These are phyloP conservation scores for Pezicula neosporulosa DNA, from an alignment of 2,329 filamentous ascomycete genomes.

Conservation along the genomic window DNA sequence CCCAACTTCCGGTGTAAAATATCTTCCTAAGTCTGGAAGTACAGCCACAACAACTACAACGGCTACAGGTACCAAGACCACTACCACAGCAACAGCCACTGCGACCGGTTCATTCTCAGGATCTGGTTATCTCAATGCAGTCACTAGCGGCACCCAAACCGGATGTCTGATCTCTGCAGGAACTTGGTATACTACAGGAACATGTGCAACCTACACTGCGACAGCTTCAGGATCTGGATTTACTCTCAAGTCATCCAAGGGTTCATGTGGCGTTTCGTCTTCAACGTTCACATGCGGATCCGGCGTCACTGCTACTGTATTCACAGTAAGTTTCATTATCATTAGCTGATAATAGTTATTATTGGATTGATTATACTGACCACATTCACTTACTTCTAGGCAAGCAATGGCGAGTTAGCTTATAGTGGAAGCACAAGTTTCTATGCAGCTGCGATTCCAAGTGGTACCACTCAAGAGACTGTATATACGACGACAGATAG, in stretches of 20 bases:
- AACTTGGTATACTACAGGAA: slow-evolving; percentile 64
- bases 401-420: slow-evolving; percentile 17
- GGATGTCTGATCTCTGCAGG: slow-evolving; percentile 68
- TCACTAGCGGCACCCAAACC: slow-evolving; percentile 40
- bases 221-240: slow-evolving; percentile 35
- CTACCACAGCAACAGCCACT: slow-evolving; percentile 26
- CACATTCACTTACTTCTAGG: slow-evolving; percentile 5
- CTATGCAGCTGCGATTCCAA: slow-evolving; percentile 29
- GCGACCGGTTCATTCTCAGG: slow-evolving; percentile 40
- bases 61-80: slow-evolving; percentile 13
- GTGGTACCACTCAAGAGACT: slow-evolving; percentile 25
- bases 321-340: slow-evolving; percentile 27
- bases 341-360: background rate
- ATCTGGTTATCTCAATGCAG: slow-evolving; percentile 56
- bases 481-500: slow-evolving; percentile 24
- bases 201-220: slow-evolving; percentile 64
- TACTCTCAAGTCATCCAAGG: slow-evolving; percentile 55
- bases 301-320: slow-evolving; percentile 35
- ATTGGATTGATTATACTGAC: background rate
- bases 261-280: slow-evolving; percentile 51
- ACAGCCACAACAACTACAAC: slow-evolving; percentile 60
- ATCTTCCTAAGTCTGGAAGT: slow-evolving; percentile 49
- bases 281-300: slow-evolving; percentile 53
- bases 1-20: slow-evolving; percentile 52
- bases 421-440: slow-evolving; percentile 25